Base-by-base conservation (phyloP, 2,329 filamentous ascomycete species). In the Cryphonectria radicalis region DNA sequence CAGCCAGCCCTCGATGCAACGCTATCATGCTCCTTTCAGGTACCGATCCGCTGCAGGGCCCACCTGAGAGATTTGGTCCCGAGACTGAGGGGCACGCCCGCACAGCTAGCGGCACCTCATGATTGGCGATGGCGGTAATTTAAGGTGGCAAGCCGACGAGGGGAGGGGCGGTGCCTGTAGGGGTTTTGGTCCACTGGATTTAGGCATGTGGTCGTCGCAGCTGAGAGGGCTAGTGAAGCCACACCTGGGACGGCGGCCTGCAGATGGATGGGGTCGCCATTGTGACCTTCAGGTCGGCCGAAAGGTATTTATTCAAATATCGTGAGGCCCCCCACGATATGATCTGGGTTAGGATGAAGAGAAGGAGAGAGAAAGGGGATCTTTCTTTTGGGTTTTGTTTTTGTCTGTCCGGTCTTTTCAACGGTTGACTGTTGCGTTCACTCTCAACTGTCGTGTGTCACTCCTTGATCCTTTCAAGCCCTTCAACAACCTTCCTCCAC, bases 51-150 rank as follows among this genome's bases (percentile, higher is more conserved):
- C 22, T 40, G 59, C 59, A 40, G 59, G 32, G 35, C 59, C 59
- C 59, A 62, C 59, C 59, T 37, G 59, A 62, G 59, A 40, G 59
- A 62, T 62, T 62, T 62, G 35, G 32, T 17, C 17, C 22, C 59
- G 32, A 40, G 59, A 62, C 59, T n/a, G 59, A 62, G 32, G 59
- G 59, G 59, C 59, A n/a, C 59, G 35, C 32, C 32, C 59, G 13
- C 35, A 35, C 32, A 22, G 17, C 57, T 37, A 32, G 57, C 28
- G 11, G 28, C 19, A 11, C 8, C 59, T 35, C 59, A 40, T 62
- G 59, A 62, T 62, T 62, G 59, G 59, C 59, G 59, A 11, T 35
- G 4, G 35, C 59, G 59, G 59, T 40, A 40, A 62, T 62, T 62
- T 32, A 14, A 59, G 55, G 55, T 35, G 2, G 28, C 25, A 32